These are phyloP conservation scores for Suillus spraguei DNA, from an alignment of 768 basidiomycete genomes.

Conservation along the genomic window DNA sequence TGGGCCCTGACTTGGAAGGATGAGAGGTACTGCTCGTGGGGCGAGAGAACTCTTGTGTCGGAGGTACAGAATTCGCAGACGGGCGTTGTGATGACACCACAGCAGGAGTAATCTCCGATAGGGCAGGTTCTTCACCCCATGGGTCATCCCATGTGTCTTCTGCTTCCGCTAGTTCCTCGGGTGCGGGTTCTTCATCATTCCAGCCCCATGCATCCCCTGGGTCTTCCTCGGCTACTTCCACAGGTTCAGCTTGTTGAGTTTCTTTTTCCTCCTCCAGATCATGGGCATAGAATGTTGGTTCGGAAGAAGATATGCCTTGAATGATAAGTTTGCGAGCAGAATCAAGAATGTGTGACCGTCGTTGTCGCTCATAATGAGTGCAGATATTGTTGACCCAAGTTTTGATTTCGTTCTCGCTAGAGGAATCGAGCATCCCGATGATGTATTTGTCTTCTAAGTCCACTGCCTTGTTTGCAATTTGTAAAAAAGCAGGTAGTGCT, in stretches of 20 bases:
- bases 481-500: conserved; percentile 62
- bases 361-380: conserved; percentile 76
- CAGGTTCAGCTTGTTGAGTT: conserved; percentile 21
- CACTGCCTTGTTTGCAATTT: conserved; percentile 57
- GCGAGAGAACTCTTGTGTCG: conserved; percentile 18
- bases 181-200: conserved; percentile 53
- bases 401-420: conserved; percentile 55
- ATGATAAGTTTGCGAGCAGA: conserved; percentile 58
- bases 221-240: conserved; percentile 31
- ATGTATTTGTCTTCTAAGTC: conserved; percentile 65
- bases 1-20: conserved; percentile 19
- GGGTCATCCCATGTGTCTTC: conserved; percentile 68
- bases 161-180: conserved; percentile 31
- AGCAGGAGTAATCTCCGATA: conserved; percentile 30
- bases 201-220: conserved; percentile 76
- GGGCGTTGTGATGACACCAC: conserved; percentile 27
- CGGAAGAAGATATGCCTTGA: conserved; percentile 19
- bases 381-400: conserved; percentile 70
- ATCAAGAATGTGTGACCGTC: conserved; percentile 68
- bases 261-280: conserved; percentile 33
- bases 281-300: conserved; percentile 31
- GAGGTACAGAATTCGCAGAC: conserved; percentile 45
- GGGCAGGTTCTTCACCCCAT: conserved; percentile 54
- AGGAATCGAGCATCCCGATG: conserved; percentile 48
- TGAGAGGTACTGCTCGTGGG: conserved; percentile 21